Percentiles rank a stretch among this genome's conserved stretches.
Evolutionary conservation across 495 filamentous ascomycete species (phyloP).

Genomic region (Neurospora cerealis): DNA sequence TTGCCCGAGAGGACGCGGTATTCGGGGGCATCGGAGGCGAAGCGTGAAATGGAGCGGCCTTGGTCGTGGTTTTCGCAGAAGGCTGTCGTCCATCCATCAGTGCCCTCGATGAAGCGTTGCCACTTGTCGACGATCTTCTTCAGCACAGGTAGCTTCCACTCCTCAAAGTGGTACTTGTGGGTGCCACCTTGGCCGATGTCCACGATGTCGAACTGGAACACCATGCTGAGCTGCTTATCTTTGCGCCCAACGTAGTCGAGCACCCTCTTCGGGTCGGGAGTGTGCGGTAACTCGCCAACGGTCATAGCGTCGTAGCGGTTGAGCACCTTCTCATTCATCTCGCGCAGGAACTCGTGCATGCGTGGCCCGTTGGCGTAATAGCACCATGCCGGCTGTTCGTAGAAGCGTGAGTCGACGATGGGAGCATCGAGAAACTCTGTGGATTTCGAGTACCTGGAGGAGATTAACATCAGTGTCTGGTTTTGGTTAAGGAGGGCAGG

Average conservation of each 20-base stretch:
- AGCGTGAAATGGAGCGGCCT: slow-evolving; percentile 14
- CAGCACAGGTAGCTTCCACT: slow-evolving; percentile 43
- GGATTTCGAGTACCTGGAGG: slow-evolving; percentile 46
- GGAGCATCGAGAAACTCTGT: slow-evolving; percentile 52
- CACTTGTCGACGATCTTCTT: slow-evolving; percentile 51
- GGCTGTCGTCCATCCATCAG: slow-evolving; percentile 60
- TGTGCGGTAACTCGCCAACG: slow-evolving; percentile 63
- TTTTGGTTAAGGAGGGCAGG: neutral
- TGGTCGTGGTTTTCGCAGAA: slow-evolving; percentile 59
- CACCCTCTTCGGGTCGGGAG: slow-evolving; percentile 47
- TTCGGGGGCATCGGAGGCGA: slow-evolving; percentile 32
- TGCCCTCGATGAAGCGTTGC: slow-evolving; percentile 60
- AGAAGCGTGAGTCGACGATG: slow-evolving; percentile 31
- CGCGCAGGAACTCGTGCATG: slow-evolving; percentile 55
- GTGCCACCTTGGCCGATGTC: slow-evolving; percentile 47
- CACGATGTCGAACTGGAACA: slow-evolving; percentile 62
- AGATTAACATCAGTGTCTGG: neutral
- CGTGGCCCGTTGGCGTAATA: slow-evolving; percentile 55
- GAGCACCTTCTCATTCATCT: slow-evolving; percentile 51
- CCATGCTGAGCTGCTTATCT: slow-evolving; percentile 60
- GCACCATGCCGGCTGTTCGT: slow-evolving; percentile 38
- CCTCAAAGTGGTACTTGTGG: slow-evolving; percentile 26
- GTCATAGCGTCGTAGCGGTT: slow-evolving; percentile 57
- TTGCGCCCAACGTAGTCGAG: slow-evolving; percentile 47
- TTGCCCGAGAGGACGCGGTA: slow-evolving; percentile 43